A percentile compares a stretch with the other conserved stretches of the same genome.
phyloP scores from a whole-genome alignment of 1,284 basidiomycete species.

The Nidula niveotomentosa region DNA sequence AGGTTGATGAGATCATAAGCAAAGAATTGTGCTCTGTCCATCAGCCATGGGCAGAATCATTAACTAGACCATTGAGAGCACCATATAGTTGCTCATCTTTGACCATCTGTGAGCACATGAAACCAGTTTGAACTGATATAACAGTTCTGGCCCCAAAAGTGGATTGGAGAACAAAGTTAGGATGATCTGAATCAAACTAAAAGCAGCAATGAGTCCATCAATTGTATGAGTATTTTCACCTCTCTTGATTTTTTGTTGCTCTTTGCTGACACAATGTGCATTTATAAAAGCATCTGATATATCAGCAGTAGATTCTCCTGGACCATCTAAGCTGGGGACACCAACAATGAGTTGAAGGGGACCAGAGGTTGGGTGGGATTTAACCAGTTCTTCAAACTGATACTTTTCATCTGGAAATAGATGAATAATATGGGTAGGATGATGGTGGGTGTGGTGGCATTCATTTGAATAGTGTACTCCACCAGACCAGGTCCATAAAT shows the following conservation, averaged over 20 bases:
- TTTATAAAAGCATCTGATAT: constrained; percentile 22
- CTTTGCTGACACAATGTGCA: constrained; percentile 16
- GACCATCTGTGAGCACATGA: constrained; percentile 22
- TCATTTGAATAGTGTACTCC: neutral
- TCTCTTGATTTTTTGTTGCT: constrained; percentile 11
- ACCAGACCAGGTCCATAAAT: constrained; percentile 1
- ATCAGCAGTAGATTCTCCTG: constrained; percentile 20
- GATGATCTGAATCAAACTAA: constrained; percentile 10
- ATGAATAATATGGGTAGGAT: constrained; percentile 13
- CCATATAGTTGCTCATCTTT: constrained; percentile 11
- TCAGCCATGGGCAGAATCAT: constrained; percentile 30
- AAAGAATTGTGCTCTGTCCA: constrained; percentile 14
- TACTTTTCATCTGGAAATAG: constrained; percentile 4
- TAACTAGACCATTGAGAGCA: constrained; percentile 28
- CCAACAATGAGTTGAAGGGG: constrained; percentile 20
- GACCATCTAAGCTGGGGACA: constrained; percentile 17
- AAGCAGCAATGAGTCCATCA: constrained; percentile 1
- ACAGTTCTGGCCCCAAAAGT: constrained; percentile 16
- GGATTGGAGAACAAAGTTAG: constrained; percentile 13
- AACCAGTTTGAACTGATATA: constrained; percentile 18
- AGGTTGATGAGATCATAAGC: constrained; percentile 20
- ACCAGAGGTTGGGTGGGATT: constrained; percentile 15
- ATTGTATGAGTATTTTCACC: constrained; percentile 2
- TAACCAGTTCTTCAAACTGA: constrained; percentile 15
- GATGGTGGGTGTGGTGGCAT: constrained; percentile 6